Conservation (phyloP, 2,329 filamentous ascomycete genomes). For the Cordyceps tenuipes region DNA sequence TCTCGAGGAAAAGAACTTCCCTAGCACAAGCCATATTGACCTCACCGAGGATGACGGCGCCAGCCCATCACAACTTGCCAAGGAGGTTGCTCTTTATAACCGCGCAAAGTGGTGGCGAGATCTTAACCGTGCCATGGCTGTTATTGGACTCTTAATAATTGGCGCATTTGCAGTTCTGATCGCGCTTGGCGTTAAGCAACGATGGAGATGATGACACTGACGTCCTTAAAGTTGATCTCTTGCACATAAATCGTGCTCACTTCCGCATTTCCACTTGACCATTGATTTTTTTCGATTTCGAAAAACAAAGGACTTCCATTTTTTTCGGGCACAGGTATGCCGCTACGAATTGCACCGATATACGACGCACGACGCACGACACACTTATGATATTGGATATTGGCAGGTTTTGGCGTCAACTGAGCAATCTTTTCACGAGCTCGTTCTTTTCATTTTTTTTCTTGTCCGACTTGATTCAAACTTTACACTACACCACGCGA, state of each 20-base stretch:
- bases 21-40: slow-evolving; percentile 32
- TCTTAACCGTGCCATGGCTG: slow-evolving; percentile 50
- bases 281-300: background rate
- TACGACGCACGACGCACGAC: background rate
- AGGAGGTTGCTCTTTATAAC: slow-evolving; percentile 37
- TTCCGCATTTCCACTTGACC: background rate
- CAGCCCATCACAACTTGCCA: slow-evolving; percentile 26
- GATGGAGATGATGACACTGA: slow-evolving; percentile 29
- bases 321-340: background rate
- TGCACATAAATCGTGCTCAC: background rate
- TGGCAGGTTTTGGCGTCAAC: background rate
- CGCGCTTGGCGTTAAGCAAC: slow-evolving; percentile 42
- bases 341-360: background rate
- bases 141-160: slow-evolving; percentile 46
- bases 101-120: slow-evolving; percentile 53
- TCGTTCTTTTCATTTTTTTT: background rate
- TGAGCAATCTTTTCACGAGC: slow-evolving; percentile 6
- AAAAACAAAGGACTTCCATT: background rate
- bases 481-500: background rate
- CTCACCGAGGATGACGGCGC: slow-evolving; percentile 26
- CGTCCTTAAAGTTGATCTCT: background rate
- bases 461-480: background rate
- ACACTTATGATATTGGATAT: slow-evolving; percentile 1
- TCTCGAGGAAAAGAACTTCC: slow-evolving; percentile 40
- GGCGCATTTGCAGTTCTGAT: slow-evolving; percentile 43